These are phyloP conservation scores for Bipolaris victoriae DNA, from an alignment of 2,329 filamentous ascomycete genomes.

Conservation along the genomic window DNA sequence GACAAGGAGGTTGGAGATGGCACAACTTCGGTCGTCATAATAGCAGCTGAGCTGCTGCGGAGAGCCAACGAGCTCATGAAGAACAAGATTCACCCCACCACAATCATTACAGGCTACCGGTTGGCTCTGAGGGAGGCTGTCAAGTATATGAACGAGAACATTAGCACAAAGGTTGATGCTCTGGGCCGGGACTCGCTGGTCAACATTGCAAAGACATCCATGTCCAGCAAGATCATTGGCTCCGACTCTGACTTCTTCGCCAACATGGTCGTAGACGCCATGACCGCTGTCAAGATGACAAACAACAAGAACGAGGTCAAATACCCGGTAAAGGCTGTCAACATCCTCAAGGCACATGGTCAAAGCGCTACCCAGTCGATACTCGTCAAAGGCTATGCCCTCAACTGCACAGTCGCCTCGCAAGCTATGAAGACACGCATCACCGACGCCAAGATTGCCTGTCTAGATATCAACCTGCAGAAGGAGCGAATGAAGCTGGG, in stretches of 20 bases:
- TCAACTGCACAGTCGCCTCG: slow-evolving; percentile 98
- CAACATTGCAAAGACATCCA: slow-evolving; percentile 97
- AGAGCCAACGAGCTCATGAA: slow-evolving; percentile 98
- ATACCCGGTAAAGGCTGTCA: slow-evolving; percentile 98
- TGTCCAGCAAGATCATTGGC: slow-evolving; percentile 99
- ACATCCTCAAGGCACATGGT: slow-evolving; percentile 97
- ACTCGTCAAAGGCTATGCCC: slow-evolving; percentile 91
- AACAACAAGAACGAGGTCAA: slow-evolving; percentile 91
- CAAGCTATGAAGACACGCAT: slow-evolving; percentile 97
- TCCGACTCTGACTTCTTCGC: slow-evolving; percentile 95
- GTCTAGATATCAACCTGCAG: slow-evolving; percentile 96
- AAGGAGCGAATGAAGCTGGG: slow-evolving; percentile 99
- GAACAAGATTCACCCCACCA: slow-evolving; percentile 99
- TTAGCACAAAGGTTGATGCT: slow-evolving; percentile 92
- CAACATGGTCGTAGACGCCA: slow-evolving; percentile 95
- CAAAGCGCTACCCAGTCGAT: slow-evolving; percentile 89
- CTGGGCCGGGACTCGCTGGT: slow-evolving; percentile 88
- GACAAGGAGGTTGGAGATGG: slow-evolving; percentile 99
- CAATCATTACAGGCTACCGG: slow-evolving; percentile 98
- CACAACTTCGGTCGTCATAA: slow-evolving; percentile 96
- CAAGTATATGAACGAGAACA: slow-evolving; percentile 98
- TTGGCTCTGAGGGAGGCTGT: slow-evolving; percentile 94
- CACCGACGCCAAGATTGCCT: slow-evolving; percentile 93
- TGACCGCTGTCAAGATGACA: slow-evolving; percentile 90
- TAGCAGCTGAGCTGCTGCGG: slow-evolving; percentile 91